A percentile compares a stretch with the other conserved stretches of the same genome.
phyloP scores from a whole-genome alignment of 73 alveolate genomes.

The Blepharisma stoltei region DNA sequence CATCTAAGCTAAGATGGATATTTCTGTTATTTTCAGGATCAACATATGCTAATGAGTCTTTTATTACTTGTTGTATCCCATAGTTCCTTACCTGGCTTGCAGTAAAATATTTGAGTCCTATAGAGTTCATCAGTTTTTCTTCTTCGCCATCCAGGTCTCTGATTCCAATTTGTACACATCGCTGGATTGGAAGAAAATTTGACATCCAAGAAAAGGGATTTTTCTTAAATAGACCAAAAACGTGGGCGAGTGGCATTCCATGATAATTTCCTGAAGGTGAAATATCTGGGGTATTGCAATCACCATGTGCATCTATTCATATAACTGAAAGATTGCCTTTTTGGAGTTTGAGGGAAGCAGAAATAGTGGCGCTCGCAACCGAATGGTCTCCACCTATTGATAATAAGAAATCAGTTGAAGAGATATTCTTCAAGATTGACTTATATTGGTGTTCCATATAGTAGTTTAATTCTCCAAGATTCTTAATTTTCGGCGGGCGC shows the following conservation, averaged over 20 bases:
- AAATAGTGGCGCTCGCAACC: slow-evolving; percentile 34
- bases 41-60: not conserved
- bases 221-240: slow-evolving; percentile 18
- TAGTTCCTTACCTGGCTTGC: not conserved
- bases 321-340: slow-evolving; percentile 29
- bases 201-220: slow-evolving; percentile 5
- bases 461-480: not conserved
- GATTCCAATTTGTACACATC: slow-evolving; percentile 18
- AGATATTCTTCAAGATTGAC: not conserved
- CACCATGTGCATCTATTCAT: slow-evolving; percentile 74
- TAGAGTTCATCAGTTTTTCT: slow-evolving; percentile 1
- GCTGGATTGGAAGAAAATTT: not conserved
- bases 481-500: not conserved
- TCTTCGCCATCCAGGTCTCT: slow-evolving; percentile 39
- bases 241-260: slow-evolving; percentile 45
- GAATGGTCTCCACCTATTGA: slow-evolving; percentile 47
- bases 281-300: slow-evolving; percentile 55
- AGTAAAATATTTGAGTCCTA: slow-evolving; percentile 28
- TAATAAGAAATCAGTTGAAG: slow-evolving; percentile 18
- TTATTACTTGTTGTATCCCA: slow-evolving; percentile 4
- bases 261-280: slow-evolving; percentile 62
- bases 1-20: slow-evolving; percentile 35
- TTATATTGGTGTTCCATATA: not conserved
- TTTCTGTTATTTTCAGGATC: slow-evolving; percentile 30
- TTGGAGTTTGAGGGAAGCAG: slow-evolving; percentile 37